These are phyloP conservation scores for Xylaria sp. DNA, from an alignment of 2,329 filamentous ascomycete genomes.

Conservation along the genomic window DNA sequence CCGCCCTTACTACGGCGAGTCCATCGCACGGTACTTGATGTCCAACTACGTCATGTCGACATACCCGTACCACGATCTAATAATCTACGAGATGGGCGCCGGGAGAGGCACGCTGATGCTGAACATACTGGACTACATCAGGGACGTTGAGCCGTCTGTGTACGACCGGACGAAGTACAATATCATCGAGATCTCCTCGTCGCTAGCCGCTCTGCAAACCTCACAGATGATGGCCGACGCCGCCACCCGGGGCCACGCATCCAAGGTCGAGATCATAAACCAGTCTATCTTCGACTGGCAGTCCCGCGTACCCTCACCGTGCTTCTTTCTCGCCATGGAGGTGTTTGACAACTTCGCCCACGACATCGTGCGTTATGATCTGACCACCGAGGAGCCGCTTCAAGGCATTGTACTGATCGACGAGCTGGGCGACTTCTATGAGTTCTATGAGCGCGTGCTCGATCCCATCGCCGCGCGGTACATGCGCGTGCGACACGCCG, in stretches of 20 bases:
- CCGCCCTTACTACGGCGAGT: conserved; percentile 94
- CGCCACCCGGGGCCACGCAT: conserved; percentile 77
- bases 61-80: conserved; percentile 95
- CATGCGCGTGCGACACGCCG: conserved; percentile 83
- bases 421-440: conserved; percentile 86
- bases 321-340: conserved; percentile 97
- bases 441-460: conserved; percentile 85
- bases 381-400: conserved; percentile 79
- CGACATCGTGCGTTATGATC: conserved; percentile 91
- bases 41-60: conserved; percentile 94
- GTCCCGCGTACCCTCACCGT: conserved; percentile 86
- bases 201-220: conserved; percentile 81
- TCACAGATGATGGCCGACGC: conserved; percentile 74
- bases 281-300: conserved; percentile 95
- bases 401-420: conserved; percentile 93
- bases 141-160: conserved; percentile 86
- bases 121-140: conserved; percentile 97
- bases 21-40: conserved; percentile 94
- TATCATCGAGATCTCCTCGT: conserved; percentile 93
- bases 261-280: conserved; percentile 94
- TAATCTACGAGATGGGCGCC: conserved; percentile 98
- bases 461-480: conserved; percentile 87
- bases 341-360: conserved; percentile 99
- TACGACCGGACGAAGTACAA: conserved; percentile 94
- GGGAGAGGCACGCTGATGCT: conserved; percentile 98